Conservation (phyloP, 129 eudicot genomes). For the Saposhnikovia divaricata region DNA sequence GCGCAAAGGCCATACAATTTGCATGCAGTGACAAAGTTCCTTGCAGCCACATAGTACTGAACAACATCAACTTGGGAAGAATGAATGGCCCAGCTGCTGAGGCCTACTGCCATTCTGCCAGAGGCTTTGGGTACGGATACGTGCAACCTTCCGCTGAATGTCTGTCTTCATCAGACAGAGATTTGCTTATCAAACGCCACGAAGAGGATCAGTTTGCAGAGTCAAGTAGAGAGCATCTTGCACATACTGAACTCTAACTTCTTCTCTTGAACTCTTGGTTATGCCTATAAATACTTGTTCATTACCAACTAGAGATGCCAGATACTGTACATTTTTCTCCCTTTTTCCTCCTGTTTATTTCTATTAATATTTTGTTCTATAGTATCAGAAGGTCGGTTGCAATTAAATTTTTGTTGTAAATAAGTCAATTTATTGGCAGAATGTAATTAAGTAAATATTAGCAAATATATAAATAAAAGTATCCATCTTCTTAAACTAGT, state of each 20-base stretch:
- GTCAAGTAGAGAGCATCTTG: slow-evolving; percentile 24
- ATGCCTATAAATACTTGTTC: not conserved
- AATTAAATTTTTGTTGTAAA: too few relatives aligned
- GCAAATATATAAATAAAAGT: not conserved
- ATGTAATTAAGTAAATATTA: not conserved
- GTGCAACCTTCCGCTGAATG: slow-evolving; percentile 84
- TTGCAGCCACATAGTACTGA: slow-evolving; percentile 66
- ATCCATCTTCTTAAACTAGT: not conserved
- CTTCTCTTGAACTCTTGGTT: not conserved
- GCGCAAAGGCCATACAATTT: slow-evolving; percentile 63
- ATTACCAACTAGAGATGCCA: too few relatives aligned
- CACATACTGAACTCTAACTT: slow-evolving; percentile 73
- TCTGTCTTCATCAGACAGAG: slow-evolving; percentile 54
- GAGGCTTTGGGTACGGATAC: slow-evolving; percentile 49
- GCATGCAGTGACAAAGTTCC: slow-evolving; percentile 89
- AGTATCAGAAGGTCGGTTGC: too few relatives aligned
- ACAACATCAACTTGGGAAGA: slow-evolving; percentile 49
- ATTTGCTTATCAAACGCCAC: slow-evolving; percentile 15
- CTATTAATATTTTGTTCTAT: too few relatives aligned
- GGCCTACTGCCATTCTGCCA: slow-evolving; percentile 74
- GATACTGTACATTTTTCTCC: too few relatives aligned
- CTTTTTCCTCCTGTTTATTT: too few relatives aligned
- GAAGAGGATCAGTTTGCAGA: slow-evolving; percentile 22
- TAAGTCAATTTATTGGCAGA: not conserved
- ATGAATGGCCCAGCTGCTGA: slow-evolving; percentile 55